These are phyloP conservation scores for Xylaria telfairii DNA, from an alignment of 495 filamentous ascomycete species.

Conservation along the genomic window DNA sequence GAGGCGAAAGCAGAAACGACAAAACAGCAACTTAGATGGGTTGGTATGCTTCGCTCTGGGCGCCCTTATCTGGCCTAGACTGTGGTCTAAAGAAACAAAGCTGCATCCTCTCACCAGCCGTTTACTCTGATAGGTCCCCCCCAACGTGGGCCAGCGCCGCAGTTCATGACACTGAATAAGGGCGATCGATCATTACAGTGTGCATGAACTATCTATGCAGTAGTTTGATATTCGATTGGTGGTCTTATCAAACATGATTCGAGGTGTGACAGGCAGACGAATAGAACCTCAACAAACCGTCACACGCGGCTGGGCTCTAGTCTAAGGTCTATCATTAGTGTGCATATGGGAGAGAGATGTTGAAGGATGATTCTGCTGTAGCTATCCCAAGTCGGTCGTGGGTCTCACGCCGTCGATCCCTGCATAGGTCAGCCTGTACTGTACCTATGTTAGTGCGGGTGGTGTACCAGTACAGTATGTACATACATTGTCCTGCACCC, in stretches of 20 bases:
- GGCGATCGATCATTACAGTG: neutral
- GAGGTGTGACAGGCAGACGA: neutral
- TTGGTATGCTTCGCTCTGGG: too few relatives aligned
- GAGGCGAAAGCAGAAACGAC: too few relatives aligned
- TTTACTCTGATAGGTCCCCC: constrained; percentile 1
- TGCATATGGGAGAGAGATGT: neutral
- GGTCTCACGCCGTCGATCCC: neutral
- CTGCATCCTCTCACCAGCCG: neutral
- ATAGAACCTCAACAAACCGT: neutral
- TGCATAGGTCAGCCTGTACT: neutral
- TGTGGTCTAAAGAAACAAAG: neutral
- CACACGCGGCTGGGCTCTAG: neutral
- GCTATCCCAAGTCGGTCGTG: neutral
- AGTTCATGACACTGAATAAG: neutral
- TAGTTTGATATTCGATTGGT: neutral
- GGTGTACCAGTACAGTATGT: too few relatives aligned
- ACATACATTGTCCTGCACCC: neutral
- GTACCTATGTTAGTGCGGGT: too few relatives aligned
- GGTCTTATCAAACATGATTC: neutral
- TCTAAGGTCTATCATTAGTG: neutral
- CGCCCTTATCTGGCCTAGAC: neutral
- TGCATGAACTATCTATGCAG: neutral
- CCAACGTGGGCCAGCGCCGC: neutral
- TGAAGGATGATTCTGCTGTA: too few relatives aligned
- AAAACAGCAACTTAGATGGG: too few relatives aligned